Conservation (phyloP, 1,139 yeast genomes). For the Blastobotrys raffinosifermentans region DNA sequence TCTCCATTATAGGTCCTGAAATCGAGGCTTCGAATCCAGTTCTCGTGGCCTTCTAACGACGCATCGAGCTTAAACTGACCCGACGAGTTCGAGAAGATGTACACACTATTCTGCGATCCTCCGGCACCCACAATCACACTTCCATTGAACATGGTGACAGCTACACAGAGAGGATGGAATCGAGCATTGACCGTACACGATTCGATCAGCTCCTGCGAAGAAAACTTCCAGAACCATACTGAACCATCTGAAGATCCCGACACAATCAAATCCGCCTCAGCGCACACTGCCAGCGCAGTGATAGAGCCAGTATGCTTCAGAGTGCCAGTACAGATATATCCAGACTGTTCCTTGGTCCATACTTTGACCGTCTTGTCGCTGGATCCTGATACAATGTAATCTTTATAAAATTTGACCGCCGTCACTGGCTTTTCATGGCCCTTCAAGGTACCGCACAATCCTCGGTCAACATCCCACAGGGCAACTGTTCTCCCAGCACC, state of each 20-base stretch:
- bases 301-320: slow-evolving; percentile 39
- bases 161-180: slow-evolving; percentile 61
- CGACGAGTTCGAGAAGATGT: slow-evolving; percentile 38
- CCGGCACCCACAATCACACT: slow-evolving; percentile 56
- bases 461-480: slow-evolving; percentile 61
- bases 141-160: slow-evolving; percentile 23
- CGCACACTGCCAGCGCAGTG: slow-evolving; percentile 41
- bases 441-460: slow-evolving; percentile 29
- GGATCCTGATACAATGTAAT: slow-evolving; percentile 51
- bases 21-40: slow-evolving; percentile 77
- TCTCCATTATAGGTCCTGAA: slow-evolving; percentile 47
- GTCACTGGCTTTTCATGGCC: slow-evolving; percentile 31
- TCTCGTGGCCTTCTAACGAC: slow-evolving; percentile 78
- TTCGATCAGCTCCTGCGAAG: slow-evolving; percentile 13
- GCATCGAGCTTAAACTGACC: slow-evolving; percentile 39
- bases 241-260: slow-evolving; percentile 67
- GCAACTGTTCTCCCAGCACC: slow-evolving; percentile 76
- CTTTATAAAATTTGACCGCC: slow-evolving; percentile 29
- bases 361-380: slow-evolving; percentile 59
- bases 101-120: slow-evolving; percentile 65
- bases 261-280: slow-evolving; percentile 38
- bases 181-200: slow-evolving; percentile 31
- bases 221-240: slow-evolving; percentile 44
- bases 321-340: no score
- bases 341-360: no score